Evolutionary conservation across 2,329 filamentous ascomycete genomes (phyloP), one percentile per base, ranked within the genome.

Genomic region (Fulvia fulva): DNA sequence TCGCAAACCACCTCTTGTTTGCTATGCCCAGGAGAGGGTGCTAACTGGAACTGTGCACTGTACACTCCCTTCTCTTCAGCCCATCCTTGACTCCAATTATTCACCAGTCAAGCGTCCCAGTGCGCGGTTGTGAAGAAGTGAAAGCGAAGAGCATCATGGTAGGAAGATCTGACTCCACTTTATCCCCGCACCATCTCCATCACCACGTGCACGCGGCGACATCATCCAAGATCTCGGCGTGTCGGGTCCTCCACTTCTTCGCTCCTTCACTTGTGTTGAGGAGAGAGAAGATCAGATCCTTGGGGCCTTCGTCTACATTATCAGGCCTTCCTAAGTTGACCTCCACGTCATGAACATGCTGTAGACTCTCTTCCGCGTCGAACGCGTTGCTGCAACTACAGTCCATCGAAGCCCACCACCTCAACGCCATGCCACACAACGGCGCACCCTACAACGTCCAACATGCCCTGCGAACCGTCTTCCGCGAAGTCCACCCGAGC

Each of bases 371-470:
- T 23, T 11, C 21, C 22, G 44, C n/a, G 44, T 46, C 11, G 19
- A 23, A 21, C 44, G 19, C 44, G 19, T 46, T 26, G 12, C 19
- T n/a, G 8, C 21, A 47, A 12, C 44, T 14, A 23, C 44, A 46
- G n/a, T 11, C 19, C 21, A 4, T n/a, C 25, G 37, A 23, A 3
- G 19, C 7, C 8, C 19, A 26, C 25, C 44, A 26, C 23, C 21
- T 14, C 26, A 37, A 4, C 37, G 61, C 58, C 32, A 70, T 72
- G 69, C 60, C 58, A 52, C 70, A 72, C 54, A 51, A 52, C 25
- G 70, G 67, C 49, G 44, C 46, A 14, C 68, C 70, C 9, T 72
- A 64, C 65, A 71, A 62, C 59, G 55, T 70, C 55, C 62, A 63
- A 60, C 55, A 53, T 46, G 69, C 70, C 51, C 59, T 72, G 44